These are phyloP conservation scores for Paxillus rubicundulus DNA, from an alignment of 768 basidiomycete species.

Conservation along the genomic window DNA sequence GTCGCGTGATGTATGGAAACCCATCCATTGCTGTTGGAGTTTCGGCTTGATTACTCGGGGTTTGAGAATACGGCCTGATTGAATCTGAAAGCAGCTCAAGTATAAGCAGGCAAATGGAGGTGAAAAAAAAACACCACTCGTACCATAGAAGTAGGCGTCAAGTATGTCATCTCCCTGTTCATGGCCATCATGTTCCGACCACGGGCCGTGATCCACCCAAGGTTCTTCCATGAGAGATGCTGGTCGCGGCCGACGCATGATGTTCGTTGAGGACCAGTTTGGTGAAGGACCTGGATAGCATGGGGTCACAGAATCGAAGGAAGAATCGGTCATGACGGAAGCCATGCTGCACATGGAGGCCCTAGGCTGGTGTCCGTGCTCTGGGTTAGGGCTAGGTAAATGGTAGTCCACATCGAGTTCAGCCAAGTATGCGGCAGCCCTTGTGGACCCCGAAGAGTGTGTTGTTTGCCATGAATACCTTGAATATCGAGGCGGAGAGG, in stretches of 20 bases:
- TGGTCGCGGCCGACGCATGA: conserved; percentile 9
- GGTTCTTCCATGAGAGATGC: conserved; percentile 17
- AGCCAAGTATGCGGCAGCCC: conserved; percentile 25
- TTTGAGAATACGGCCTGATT: conserved; percentile 15
- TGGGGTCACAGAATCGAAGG: conserved; percentile 57
- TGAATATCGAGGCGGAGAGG: conserved; percentile 15
- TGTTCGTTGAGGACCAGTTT: conserved; percentile 9
- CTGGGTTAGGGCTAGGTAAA: conserved; percentile 21
- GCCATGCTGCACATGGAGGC: conserved; percentile 54
- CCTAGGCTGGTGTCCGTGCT: conserved; percentile 19
- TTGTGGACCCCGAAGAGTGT: conserved; percentile 26
- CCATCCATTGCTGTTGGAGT: conserved; percentile 19
- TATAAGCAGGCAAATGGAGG: neutral
- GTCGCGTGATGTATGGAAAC: conserved; percentile 1
- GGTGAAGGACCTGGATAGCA: conserved; percentile 22
- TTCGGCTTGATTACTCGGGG: conserved; percentile 13
- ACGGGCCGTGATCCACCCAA: conserved; percentile 16
- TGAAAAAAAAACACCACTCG: neutral
- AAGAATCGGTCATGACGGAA: conserved; percentile 55
- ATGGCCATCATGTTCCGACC: conserved; percentile 24
- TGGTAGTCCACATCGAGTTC: conserved; percentile 31
- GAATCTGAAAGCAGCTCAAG: conserved; percentile 21
- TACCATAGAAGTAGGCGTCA: conserved; percentile 43
- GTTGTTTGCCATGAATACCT: conserved; percentile 33
- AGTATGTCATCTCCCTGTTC: conserved; percentile 37